Evolutionary conservation across 345 rosid genomes (phyloP).

Genomic region (Jatropha curcas): DNA sequence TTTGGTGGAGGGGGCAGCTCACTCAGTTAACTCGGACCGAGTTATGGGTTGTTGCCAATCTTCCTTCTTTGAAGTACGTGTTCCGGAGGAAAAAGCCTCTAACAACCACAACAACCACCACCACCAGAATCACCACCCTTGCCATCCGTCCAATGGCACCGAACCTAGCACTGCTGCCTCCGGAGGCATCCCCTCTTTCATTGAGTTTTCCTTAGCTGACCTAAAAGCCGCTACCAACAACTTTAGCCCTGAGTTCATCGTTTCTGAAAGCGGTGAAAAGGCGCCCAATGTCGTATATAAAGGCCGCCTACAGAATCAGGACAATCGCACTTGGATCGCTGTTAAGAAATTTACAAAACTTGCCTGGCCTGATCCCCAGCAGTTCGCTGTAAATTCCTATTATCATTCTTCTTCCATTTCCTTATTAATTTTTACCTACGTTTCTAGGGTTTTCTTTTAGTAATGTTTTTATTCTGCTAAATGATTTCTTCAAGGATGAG

Average conservation of each 20-base stretch:
- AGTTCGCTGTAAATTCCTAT: constrained; percentile 56
- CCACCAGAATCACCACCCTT: background rate
- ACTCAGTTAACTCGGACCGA: constrained; percentile 16
- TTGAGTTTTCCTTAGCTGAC: constrained; percentile 72
- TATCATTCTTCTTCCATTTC: background rate
- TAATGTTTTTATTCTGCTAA: background rate
- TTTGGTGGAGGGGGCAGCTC: background rate
- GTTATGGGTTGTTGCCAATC: constrained; percentile 37
- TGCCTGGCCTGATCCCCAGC: constrained; percentile 95
- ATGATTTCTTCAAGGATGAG: constrained; percentile 50
- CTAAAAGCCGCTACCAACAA: constrained; percentile 80
- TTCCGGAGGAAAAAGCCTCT: background rate
- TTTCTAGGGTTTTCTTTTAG: constrained; percentile 25
- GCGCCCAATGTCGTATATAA: constrained; percentile 79
- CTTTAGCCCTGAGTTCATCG: constrained; percentile 68
- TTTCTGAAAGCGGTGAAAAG: constrained; percentile 75
- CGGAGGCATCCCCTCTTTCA: constrained; percentile 38
- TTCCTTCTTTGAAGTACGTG: background rate
- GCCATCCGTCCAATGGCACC: constrained; percentile 20
- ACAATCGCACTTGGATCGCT: constrained; percentile 60
- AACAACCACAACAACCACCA: background rate
- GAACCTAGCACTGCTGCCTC: background rate
- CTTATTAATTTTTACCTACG: background rate
- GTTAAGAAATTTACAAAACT: constrained; percentile 69
- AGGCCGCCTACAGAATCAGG: constrained; percentile 54